These are phyloP conservation scores for Phlebiopsis flavidoalba DNA, from an alignment of 768 basidiomycete species.

Conservation along the genomic window DNA sequence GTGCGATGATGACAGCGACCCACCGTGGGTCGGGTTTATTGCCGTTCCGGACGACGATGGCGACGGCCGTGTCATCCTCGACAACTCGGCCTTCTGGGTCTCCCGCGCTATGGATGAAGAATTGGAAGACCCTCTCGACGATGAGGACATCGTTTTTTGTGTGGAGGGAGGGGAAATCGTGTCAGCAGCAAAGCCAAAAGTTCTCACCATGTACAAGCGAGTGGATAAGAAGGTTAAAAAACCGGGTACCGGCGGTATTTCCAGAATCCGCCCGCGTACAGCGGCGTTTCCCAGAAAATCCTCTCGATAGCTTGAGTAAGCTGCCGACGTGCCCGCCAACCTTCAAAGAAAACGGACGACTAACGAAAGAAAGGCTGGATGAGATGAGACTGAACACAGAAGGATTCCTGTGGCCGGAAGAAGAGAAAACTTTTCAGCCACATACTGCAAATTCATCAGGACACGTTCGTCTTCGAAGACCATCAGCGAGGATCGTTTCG, in stretches of 20 bases:
- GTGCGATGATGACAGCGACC: too few species aligned
- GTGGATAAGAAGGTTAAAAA: slow-evolving; percentile 4
- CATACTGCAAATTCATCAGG: slow-evolving; percentile 13
- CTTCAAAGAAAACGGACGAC: slow-evolving; percentile 19
- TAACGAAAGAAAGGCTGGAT: slow-evolving; percentile 20
- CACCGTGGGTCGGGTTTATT: too few species aligned
- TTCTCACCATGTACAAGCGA: too few species aligned
- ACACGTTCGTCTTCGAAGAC: slow-evolving; percentile 20
- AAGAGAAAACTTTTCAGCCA: slow-evolving; percentile 20
- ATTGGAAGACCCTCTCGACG: too few species aligned
- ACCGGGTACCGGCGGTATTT: slow-evolving; percentile 8
- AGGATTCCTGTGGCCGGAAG: slow-evolving; percentile 25
- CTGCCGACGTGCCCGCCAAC: slow-evolving; percentile 27
- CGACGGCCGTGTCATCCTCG: too few species aligned
- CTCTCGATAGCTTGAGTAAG: slow-evolving; percentile 23
- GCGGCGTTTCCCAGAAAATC: slow-evolving; percentile 29
- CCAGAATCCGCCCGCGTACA: slow-evolving; percentile 29
- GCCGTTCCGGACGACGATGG: too few species aligned
- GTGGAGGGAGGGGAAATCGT: background rate
- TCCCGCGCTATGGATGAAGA: too few species aligned
- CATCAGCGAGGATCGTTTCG: slow-evolving; percentile 17
- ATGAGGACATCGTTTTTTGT: background rate
- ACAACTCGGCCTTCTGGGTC: too few species aligned
- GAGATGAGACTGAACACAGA: slow-evolving; percentile 18
- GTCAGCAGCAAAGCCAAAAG: background rate